These are phyloP conservation scores for Leishmania aethiopica DNA, from an alignment of 208 protist species.

Conservation along the genomic window DNA sequence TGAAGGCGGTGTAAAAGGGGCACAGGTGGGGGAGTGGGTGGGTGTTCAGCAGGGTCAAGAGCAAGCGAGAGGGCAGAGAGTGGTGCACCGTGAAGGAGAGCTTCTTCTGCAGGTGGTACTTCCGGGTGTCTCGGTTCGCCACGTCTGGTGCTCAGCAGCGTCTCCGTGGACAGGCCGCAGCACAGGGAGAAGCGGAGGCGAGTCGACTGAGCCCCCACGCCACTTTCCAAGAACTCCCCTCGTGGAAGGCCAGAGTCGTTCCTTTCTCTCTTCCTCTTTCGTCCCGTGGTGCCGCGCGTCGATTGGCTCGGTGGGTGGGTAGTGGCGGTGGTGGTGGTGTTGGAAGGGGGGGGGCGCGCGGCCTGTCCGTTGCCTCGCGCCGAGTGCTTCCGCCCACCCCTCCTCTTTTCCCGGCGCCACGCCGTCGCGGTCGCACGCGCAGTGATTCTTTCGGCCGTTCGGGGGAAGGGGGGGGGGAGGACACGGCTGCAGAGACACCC, in stretches of 20 bases:
- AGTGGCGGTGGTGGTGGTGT: neutral
- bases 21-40: too few relatives aligned
- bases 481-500: too few relatives aligned
- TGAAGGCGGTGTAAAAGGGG: neutral
- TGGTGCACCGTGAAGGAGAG: neutral
- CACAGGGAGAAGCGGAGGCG: neutral
- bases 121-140: neutral
- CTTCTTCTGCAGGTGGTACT: neutral
- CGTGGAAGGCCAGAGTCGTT: neutral
- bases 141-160: neutral
- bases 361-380: neutral
- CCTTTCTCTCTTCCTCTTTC: neutral
- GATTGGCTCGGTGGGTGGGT: too few relatives aligned
- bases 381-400: neutral
- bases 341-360: neutral
- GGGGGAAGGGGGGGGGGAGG: neutral
- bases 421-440: neutral
- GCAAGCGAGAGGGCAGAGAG: neutral
- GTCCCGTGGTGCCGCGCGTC: neutral
- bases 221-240: neutral
- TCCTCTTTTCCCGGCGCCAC: neutral
- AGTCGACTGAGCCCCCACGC: neutral
- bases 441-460: neutral
- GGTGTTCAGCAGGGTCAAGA: too few relatives aligned
- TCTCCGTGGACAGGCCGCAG: neutral